Evolutionary conservation across 257 asterid genomes (phyloP).

Genomic region (Solanum chmielewskii): DNA sequence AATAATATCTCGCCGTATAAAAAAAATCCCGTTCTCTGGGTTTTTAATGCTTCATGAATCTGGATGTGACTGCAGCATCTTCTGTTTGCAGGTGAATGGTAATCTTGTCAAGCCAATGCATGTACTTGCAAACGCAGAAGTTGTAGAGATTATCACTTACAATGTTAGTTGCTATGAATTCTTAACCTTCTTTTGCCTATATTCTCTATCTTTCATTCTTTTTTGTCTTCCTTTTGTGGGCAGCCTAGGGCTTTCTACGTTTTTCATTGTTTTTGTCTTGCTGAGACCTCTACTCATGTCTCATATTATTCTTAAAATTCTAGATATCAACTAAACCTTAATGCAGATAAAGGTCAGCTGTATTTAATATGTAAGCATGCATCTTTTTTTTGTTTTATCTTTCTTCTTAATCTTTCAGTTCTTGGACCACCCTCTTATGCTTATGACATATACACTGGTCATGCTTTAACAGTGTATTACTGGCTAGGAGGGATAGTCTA

Average conservation of each 20-base stretch:
- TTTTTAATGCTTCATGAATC: not conserved
- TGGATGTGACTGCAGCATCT: constrained; percentile 1
- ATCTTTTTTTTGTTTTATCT: not conserved
- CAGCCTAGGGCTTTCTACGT: not conserved
- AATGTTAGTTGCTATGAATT: constrained; percentile 41
- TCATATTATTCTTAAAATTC: not conserved
- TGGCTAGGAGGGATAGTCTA: not conserved
- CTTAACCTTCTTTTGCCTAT: not conserved
- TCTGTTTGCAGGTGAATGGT: constrained; percentile 72
- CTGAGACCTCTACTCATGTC: not conserved
- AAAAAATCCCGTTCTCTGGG: not conserved
- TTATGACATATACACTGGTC: not conserved
- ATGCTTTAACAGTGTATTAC: not conserved
- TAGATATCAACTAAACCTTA: not conserved
- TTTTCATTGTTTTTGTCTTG: not conserved
- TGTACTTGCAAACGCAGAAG: constrained; percentile 82
- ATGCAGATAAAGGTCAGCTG: not conserved
- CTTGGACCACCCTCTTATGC: not conserved
- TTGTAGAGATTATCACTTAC: constrained; percentile 74
- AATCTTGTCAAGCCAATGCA: constrained; percentile 76
- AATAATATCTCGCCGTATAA: not conserved
- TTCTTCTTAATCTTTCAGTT: not conserved
- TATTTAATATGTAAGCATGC: not conserved
- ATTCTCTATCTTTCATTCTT: not conserved
- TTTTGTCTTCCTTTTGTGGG: not conserved